Evolutionary conservation across 1,284 basidiomycete genomes (phyloP).

Genomic region (Trichosporon inkin): DNA sequence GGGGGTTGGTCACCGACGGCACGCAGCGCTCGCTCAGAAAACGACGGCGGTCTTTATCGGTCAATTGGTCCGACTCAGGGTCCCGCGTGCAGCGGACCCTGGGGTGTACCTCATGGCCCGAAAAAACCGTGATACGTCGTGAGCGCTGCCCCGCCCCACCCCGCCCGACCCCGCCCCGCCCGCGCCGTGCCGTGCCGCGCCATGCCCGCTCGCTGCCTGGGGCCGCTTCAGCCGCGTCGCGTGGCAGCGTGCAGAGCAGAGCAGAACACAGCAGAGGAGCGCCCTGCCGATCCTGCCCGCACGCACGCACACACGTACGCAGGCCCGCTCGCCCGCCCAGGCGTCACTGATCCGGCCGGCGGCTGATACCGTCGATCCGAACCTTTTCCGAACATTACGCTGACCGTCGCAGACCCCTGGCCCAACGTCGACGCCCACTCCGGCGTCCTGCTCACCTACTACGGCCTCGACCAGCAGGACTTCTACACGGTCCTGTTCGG

Average conservation of each 20-base stretch:
- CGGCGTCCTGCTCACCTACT: constrained; percentile 82
- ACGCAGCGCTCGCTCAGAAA: background rate
- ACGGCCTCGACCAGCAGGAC: constrained; percentile 74
- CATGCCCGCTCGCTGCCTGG: too few species aligned
- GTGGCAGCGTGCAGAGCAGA: too few species aligned
- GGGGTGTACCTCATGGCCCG: background rate
- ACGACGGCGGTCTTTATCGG: constrained; percentile 5
- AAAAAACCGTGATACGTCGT: constrained; percentile 9
- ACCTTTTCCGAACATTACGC: background rate
- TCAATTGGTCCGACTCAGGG: constrained; percentile 8
- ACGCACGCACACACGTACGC: too few species aligned
- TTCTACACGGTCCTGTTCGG: constrained; percentile 97
- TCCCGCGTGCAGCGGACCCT: background rate
- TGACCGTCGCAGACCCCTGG: constrained; percentile 47
- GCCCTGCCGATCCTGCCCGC: too few species aligned
- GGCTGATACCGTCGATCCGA: background rate
- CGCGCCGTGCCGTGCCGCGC: too few species aligned
- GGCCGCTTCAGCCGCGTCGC: background rate
- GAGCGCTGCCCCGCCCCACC: constrained; percentile 1
- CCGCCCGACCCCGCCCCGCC: too few species aligned
- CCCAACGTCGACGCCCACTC: constrained; percentile 96
- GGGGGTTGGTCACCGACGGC: too few species aligned
- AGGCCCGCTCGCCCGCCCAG: too few species aligned
- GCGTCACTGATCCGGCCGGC: too few species aligned
- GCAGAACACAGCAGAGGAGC: too few species aligned